Conservation (phyloP, 169 alveolate genomes). For the Toxoplasma gondii region DNA sequence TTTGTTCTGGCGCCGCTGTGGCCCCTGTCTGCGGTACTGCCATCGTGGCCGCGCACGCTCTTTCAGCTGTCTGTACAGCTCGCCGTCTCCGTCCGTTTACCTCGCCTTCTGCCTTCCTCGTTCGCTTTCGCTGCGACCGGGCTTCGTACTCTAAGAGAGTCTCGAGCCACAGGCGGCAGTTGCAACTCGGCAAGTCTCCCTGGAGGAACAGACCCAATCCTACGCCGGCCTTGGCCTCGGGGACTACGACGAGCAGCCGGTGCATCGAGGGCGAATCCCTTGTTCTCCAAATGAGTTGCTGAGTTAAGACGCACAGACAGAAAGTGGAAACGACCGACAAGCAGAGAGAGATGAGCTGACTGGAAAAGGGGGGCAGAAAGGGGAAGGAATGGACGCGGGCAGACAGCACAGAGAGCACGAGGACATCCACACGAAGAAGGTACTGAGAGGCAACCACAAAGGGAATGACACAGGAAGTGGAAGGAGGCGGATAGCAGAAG, state of each 20-base stretch:
- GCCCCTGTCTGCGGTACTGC: background rate
- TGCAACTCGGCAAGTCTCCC: constrained; percentile 9
- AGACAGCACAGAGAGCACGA: too few relatives aligned
- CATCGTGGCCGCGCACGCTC: background rate
- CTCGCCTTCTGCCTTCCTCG: background rate
- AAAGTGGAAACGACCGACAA: too few relatives aligned
- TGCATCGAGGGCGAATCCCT: constrained; percentile 26
- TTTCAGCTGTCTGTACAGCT: background rate
- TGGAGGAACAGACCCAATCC: constrained; percentile 31
- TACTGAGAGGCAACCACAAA: too few relatives aligned
- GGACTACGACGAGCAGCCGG: background rate
- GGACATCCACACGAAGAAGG: too few relatives aligned
- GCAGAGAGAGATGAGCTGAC: too few relatives aligned
- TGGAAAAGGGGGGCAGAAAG: too few relatives aligned
- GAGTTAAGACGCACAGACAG: background rate
- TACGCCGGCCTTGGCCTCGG: background rate
- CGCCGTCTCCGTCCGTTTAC: background rate
- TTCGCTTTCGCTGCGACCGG: background rate
- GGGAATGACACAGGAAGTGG: too few relatives aligned
- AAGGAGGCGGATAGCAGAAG: too few relatives aligned
- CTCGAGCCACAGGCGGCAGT: constrained; percentile 38
- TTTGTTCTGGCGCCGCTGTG: background rate
- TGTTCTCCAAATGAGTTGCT: constrained; percentile 19
- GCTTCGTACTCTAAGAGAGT: background rate
- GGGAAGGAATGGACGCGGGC: too few relatives aligned